phyloP scores from a whole-genome alignment of 208 protist species.

The Trypanosomatidae sp. region DNA sequence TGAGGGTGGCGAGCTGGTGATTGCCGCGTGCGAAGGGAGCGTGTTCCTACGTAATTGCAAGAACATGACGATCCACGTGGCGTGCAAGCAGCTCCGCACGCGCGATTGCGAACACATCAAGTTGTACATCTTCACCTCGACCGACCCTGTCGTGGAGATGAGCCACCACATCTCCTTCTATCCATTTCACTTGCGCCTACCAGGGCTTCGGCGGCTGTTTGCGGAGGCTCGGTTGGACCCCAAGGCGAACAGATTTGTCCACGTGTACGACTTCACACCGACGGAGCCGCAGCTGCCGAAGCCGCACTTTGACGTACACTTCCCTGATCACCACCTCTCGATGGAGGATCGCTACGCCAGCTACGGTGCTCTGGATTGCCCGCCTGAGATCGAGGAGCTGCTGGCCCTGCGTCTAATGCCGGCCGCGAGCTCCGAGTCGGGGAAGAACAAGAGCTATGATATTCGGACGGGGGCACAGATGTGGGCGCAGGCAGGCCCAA shows the following conservation, averaged over 20 bases:
- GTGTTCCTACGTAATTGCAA: slow-evolving; percentile 94
- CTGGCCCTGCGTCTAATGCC: slow-evolving; percentile 65
- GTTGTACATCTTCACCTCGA: slow-evolving; percentile 87
- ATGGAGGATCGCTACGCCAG: slow-evolving; percentile 72
- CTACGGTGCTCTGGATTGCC: slow-evolving; percentile 70
- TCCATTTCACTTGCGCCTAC: slow-evolving; percentile 81
- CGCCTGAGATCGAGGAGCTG: slow-evolving; percentile 77
- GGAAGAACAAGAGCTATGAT: slow-evolving; percentile 86
- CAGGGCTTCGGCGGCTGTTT: slow-evolving; percentile 57
- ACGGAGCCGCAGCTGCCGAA: slow-evolving; percentile 52
- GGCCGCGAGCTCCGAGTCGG: slow-evolving; percentile 82
- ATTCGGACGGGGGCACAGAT: slow-evolving; percentile 75
- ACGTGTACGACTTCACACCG: slow-evolving; percentile 93
- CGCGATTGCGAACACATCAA: slow-evolving; percentile 87
- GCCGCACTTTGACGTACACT: slow-evolving; percentile 79
- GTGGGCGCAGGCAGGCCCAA: slow-evolving; percentile 36
- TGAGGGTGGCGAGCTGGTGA: slow-evolving; percentile 88
- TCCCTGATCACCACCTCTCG: slow-evolving; percentile 62
- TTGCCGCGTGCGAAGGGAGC: slow-evolving; percentile 91
- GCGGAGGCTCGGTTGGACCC: slow-evolving; percentile 63
- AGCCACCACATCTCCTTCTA: slow-evolving; percentile 85
- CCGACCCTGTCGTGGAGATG: slow-evolving; percentile 91
- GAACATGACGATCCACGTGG: slow-evolving; percentile 89
- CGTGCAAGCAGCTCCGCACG: slow-evolving; percentile 93
- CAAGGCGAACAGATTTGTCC: slow-evolving; percentile 81